Base-by-base conservation (phyloP, 2,329 filamentous ascomycete genomes). In the Fusarium sp. region DNA sequence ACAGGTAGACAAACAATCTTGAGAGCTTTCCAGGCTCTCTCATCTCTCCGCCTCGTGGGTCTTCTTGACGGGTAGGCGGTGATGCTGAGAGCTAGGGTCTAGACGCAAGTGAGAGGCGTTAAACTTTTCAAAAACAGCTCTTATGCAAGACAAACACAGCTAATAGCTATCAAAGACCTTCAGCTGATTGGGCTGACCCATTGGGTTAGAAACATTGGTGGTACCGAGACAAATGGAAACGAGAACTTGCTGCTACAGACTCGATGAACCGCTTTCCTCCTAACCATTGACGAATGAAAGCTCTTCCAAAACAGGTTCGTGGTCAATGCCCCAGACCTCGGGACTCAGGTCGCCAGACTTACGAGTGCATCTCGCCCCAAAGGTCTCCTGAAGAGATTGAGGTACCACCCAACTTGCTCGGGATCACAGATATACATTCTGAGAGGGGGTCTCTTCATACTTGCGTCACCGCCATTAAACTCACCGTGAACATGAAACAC, bases 1-100 rank as follows among this genome's bases (percentile, higher is more conserved):
- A 3, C 7, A 22, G 3, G 5, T 3, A 24, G 5, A 20, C 2
- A n/a, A 11, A 10, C 0, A 2, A 15, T 36, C 6, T 26, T 8
- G 3, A 26, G 13, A 26, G 26, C 0, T 8, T 6, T 8, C 6
- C 2, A 12, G 6, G n/a, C 6, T 10, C 3, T 35, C 15, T 11
- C 6, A 6, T 35, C 17, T 15, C 17, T 20, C 30, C 1, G 13
- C 2, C 4, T 26, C 6, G 15, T 15, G n/a, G 2, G 11, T 15
- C 9, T 53, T 20, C 2, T 5, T 15, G 50, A 20, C 9, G 22
- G 50, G 17, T 15, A 35, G 32, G 14, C 14, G 32, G 32, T 26
- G 30, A 36, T 18, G 12, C 17, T 26, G 17, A 13, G 5, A 53
- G 48, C n/a, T 36, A 20, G 4, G 48, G 20, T 35, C n/a, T 26